Evolutionary conservation across 169 alveolate species (phyloP).

Genomic region (Prorocentrum cordatum): DNA sequence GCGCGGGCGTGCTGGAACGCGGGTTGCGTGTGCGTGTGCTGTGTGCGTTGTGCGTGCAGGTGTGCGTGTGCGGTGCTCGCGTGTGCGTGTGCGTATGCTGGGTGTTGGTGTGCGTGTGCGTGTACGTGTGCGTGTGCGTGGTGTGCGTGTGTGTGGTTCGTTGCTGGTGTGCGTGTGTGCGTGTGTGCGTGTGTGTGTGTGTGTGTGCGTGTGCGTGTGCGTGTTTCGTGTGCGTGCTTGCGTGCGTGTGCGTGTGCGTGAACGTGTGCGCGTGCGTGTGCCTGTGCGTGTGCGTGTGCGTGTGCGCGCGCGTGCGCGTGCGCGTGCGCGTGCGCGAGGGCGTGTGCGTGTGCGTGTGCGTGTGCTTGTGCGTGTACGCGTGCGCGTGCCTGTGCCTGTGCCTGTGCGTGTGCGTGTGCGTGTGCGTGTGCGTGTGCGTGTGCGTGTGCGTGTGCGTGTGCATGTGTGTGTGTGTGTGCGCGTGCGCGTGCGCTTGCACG

Average conservation of each 20-base stretch:
- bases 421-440: background rate
- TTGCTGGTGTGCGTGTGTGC: too few relatives aligned
- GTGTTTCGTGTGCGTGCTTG: too few relatives aligned
- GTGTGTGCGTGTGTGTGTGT: too few relatives aligned
- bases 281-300: background rate
- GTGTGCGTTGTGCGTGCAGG: too few relatives aligned
- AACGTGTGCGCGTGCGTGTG: background rate
- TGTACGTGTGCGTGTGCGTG: too few relatives aligned
- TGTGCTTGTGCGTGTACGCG: background rate
- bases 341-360: background rate
- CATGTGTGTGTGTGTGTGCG: background rate
- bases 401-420: background rate
- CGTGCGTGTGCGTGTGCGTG: background rate
- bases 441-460: background rate
- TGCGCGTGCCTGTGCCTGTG: background rate
- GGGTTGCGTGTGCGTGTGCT: too few relatives aligned
- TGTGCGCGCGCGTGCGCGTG: background rate
- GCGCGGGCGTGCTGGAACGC: too few relatives aligned
- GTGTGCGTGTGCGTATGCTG: too few relatives aligned
- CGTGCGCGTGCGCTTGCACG: background rate
- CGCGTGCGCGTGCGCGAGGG: background rate
- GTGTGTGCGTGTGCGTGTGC: too few relatives aligned
- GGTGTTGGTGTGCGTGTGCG: too few relatives aligned
- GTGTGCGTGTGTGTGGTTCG: too few relatives aligned
- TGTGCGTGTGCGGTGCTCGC: too few relatives aligned